Evolutionary conservation across 2,329 filamentous ascomycete species (phyloP).

Genomic region (Amphichorda felina): DNA sequence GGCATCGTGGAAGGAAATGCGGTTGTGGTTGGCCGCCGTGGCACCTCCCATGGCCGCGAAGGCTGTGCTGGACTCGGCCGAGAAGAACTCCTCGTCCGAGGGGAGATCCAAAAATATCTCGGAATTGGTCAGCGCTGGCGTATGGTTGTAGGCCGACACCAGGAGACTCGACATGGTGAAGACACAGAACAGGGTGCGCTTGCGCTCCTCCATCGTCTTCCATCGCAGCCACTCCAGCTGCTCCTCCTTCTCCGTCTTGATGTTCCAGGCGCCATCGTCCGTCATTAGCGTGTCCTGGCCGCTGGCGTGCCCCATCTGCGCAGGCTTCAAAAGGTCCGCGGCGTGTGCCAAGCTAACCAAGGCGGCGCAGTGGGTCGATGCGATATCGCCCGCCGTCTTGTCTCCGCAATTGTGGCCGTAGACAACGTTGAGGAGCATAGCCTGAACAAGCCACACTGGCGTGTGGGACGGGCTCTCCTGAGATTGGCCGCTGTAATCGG

Average conservation of each 20-base stretch:
- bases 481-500: conserved; percentile 32
- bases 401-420: conserved; percentile 94
- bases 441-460: conserved; percentile 89
- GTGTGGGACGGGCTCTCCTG: conserved; percentile 58
- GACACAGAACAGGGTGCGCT: conserved; percentile 82
- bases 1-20: conserved; percentile 70
- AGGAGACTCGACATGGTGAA: conserved; percentile 86
- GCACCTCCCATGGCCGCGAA: conserved; percentile 71
- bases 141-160: conserved; percentile 86
- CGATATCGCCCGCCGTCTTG: conserved; percentile 81
- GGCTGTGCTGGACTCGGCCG: conserved; percentile 67
- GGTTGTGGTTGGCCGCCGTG: conserved; percentile 55
- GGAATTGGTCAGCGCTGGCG: conserved; percentile 83
- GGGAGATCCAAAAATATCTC: conserved; percentile 84
- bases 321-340: conserved; percentile 54
- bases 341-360: conserved; percentile 84
- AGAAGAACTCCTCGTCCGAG: conserved; percentile 86
- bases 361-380: conserved; percentile 82
- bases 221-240: conserved; percentile 64
- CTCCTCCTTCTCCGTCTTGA: conserved; percentile 38
- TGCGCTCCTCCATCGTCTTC: conserved; percentile 82
- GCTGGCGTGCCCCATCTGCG: conserved; percentile 30
- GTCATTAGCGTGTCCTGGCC: conserved; percentile 43
- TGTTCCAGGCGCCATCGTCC: conserved; percentile 36
- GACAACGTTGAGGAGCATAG: conserved; percentile 91